Percentiles rank a stretch among this genome's conserved stretches.
phyloP scores from a whole-genome alignment of 352 stramenopile species.

The Globisporangium camurandrum region DNA sequence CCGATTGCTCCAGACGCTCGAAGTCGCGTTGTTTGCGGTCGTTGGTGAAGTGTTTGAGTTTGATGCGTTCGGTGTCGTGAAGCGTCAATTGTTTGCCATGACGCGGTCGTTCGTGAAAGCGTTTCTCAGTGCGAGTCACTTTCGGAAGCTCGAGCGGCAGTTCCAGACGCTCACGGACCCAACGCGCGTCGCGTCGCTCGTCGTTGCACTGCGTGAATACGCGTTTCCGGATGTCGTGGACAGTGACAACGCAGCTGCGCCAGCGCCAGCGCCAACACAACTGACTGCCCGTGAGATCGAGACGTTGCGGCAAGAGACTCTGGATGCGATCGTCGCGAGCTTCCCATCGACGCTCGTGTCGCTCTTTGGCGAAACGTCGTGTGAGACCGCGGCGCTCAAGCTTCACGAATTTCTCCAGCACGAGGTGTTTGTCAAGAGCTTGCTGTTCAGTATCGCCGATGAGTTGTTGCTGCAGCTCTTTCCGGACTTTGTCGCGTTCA shows the following conservation, averaged over 20 bases:
- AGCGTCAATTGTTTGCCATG: slow-evolving; percentile 80
- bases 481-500: slow-evolving; percentile 47
- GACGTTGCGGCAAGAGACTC: slow-evolving; percentile 42
- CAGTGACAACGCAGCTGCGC: slow-evolving; percentile 8
- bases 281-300: slow-evolving; percentile 34
- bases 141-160: slow-evolving; percentile 74
- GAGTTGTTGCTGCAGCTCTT: slow-evolving; percentile 75
- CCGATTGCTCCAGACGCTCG: slow-evolving; percentile 67
- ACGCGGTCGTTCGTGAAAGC: slow-evolving; percentile 75
- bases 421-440: slow-evolving; percentile 83
- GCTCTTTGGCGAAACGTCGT: slow-evolving; percentile 70
- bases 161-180: slow-evolving; percentile 77
- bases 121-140: slow-evolving; percentile 73
- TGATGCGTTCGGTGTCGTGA: slow-evolving; percentile 73
- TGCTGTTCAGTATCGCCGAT: slow-evolving; percentile 73
- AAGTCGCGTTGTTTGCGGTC: slow-evolving; percentile 70
- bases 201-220: slow-evolving; percentile 46
- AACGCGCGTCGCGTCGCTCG: slow-evolving; percentile 45
- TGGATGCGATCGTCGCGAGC: slow-evolving; percentile 65
- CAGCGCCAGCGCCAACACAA: slow-evolving; percentile 6
- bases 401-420: slow-evolving; percentile 84
- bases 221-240: slow-evolving; percentile 51
- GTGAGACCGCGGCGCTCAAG: slow-evolving; percentile 71
- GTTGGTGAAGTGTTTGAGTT: slow-evolving; percentile 82
- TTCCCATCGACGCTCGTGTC: slow-evolving; percentile 66